Conservation (phyloP, 148 eudicot species). For the Heliosperma pusillum region DNA sequence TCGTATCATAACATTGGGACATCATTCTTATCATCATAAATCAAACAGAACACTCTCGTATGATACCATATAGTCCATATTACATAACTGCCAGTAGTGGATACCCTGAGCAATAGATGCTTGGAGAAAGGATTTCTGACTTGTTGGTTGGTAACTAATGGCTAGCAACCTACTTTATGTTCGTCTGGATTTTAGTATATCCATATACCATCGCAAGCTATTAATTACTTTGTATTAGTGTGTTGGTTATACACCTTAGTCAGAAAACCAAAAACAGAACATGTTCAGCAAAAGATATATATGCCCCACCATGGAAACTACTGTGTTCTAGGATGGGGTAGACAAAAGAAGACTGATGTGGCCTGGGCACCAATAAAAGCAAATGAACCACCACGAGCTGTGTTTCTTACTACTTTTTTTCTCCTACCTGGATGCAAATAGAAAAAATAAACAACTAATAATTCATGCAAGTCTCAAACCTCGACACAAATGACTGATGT, state of each 20-base stretch:
- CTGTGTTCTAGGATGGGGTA: not conserved
- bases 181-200: not conserved
- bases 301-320: not conserved
- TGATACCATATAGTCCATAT: no score
- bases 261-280: not conserved
- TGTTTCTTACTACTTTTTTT: not conserved
- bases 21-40: no score
- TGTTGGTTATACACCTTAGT: no score
- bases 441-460: not conserved
- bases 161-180: not conserved
- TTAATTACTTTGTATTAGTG: not conserved
- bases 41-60: no score
- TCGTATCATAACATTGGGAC: no score
- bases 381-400: not conserved
- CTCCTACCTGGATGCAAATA: not conserved
- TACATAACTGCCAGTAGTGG: not conserved
- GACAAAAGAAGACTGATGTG: not conserved
- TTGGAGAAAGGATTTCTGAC: not conserved
- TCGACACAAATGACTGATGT: conserved; percentile 87
- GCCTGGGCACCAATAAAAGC: not conserved
- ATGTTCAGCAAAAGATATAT: not conserved
- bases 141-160: conserved; percentile 1
- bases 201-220: not conserved
- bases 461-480: conserved; percentile 39
- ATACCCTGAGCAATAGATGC: not conserved